These are phyloP conservation scores for Eremochloa ophiuroides DNA, from an alignment of 176 grass and related monocot genomes.

Conservation along the genomic window DNA sequence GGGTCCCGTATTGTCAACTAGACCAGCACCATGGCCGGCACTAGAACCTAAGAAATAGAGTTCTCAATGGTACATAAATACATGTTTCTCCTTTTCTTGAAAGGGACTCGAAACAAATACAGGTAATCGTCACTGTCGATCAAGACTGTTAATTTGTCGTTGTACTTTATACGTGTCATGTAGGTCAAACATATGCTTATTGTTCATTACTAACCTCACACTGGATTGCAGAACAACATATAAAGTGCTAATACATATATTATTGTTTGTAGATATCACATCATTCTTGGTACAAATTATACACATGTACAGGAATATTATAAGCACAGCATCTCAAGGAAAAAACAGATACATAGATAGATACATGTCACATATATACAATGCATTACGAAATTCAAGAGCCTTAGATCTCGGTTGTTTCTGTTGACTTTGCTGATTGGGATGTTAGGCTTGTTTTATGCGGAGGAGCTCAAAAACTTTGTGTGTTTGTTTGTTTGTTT, in stretches of 20 bases:
- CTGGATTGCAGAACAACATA: background rate
- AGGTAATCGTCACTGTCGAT: background rate
- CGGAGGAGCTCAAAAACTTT: conserved; percentile 15
- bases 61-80: background rate
- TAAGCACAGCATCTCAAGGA: background rate
- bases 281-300: background rate
- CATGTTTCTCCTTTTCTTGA: conserved; percentile 38
- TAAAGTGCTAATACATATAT: background rate
- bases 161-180: background rate
- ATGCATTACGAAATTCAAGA: conserved; percentile 38
- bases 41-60: conserved; percentile 1
- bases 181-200: conserved; percentile 2
- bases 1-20: conserved; percentile 12
- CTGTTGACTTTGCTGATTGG: conserved; percentile 41
- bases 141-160: conserved; percentile 23
- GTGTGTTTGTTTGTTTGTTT: conserved; percentile 25
- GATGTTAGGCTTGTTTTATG: conserved; percentile 31
- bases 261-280: conserved; percentile 11
- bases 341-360: background rate
- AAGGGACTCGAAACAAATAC: conserved; percentile 3
- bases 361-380: conserved; percentile 9
- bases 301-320: background rate
- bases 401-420: conserved; percentile 29
- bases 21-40: conserved; percentile 30
- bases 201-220: background rate